Percentiles rank a stretch among this genome's conserved stretches.
Conservation (phyloP, 2,329 filamentous ascomycete species). For the Pyrenochaeta sp. region DNA sequence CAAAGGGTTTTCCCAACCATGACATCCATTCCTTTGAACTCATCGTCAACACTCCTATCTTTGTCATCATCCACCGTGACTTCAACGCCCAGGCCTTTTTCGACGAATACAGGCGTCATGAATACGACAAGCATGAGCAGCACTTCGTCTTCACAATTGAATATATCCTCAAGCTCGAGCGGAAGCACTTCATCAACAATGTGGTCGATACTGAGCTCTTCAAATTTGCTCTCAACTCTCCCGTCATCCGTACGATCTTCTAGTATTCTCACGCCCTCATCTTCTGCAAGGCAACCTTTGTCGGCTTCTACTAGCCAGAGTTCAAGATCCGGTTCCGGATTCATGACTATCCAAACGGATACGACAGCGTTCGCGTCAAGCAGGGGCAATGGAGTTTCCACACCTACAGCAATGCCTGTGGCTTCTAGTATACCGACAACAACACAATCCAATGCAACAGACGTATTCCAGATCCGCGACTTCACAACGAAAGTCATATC, state of each 20-base stretch:
- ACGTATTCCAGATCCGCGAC: slow-evolving; percentile 9
- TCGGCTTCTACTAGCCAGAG: background rate
- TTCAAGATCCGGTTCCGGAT: background rate
- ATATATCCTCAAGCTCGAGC: background rate
- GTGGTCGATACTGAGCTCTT: background rate
- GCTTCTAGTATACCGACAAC: background rate
- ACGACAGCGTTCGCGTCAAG: slow-evolving; percentile 1
- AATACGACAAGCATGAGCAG: background rate
- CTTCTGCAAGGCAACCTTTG: background rate
- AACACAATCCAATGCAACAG: slow-evolving; percentile 3
- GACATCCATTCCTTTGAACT: background rate
- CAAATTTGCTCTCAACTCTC: background rate
- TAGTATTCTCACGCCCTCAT: background rate
- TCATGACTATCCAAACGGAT: slow-evolving; percentile 10
- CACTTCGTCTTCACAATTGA: background rate
- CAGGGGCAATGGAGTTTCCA: background rate
- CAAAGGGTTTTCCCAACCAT: rapidly evolving
- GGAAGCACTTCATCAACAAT: background rate
- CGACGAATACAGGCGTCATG: background rate
- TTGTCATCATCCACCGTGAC: too few species aligned
- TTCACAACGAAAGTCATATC: slow-evolving; percentile 34
- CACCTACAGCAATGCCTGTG: background rate
- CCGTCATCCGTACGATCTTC: background rate
- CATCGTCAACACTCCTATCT: background rate
- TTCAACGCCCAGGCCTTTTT: background rate